phyloP scores from a whole-genome alignment of 306 rosid genomes.

The Corylus avellana region DNA sequence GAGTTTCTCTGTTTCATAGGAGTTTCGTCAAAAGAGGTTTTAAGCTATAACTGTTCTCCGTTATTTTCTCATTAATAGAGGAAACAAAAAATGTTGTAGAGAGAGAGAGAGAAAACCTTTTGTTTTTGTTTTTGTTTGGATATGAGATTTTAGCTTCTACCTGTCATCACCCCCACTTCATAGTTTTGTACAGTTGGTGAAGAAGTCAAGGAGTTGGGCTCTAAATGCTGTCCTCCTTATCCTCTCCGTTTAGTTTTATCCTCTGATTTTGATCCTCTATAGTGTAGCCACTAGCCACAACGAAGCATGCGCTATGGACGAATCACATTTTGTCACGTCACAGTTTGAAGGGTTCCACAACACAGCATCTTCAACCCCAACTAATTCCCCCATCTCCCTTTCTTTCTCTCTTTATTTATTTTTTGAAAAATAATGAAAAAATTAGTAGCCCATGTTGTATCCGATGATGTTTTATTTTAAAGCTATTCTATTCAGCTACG shows the following conservation, averaged over 20 bases:
- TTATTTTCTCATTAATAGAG: conserved; percentile 1
- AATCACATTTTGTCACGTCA: background rate
- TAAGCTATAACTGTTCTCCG: conserved; percentile 9
- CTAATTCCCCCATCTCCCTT: background rate
- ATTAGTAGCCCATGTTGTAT: too few relatives aligned
- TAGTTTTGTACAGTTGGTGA: conserved; percentile 31
- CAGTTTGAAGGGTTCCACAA: background rate
- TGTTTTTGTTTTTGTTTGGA: conserved; percentile 9
- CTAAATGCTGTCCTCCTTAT: background rate
- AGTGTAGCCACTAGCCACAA: conserved; percentile 6
- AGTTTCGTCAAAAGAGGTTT: background rate
- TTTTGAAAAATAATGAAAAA: background rate
- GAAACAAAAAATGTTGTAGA: background rate
- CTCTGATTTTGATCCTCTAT: background rate
- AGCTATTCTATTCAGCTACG: background rate
- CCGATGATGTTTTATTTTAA: too few relatives aligned
- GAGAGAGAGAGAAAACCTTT: background rate
- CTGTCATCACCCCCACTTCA: conserved; percentile 18
- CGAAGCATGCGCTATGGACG: background rate
- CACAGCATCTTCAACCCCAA: background rate
- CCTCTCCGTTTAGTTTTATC: background rate
- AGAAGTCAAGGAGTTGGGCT: conserved; percentile 28
- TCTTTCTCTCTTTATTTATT: background rate
- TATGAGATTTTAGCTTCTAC: conserved; percentile 24
- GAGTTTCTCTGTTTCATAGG: background rate